Percentiles rank a stretch among this genome's conserved stretches.
Conservation (phyloP, 257 asterid species). For the Lycium barbarum region DNA sequence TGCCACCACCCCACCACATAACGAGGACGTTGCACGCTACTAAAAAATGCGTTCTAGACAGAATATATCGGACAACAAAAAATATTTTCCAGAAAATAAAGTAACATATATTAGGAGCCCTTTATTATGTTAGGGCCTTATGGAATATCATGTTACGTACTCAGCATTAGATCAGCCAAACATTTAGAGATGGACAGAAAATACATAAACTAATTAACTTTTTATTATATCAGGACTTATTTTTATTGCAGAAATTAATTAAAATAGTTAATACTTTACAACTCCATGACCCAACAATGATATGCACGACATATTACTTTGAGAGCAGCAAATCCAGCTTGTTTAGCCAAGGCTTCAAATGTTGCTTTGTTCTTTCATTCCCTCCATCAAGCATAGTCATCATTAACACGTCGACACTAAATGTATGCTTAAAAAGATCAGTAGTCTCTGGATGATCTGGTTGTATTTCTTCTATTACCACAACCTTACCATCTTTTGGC, state of each 20-base stretch:
- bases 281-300: conserved; percentile 22
- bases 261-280: background rate
- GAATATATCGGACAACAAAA: too few species aligned
- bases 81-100: too few species aligned
- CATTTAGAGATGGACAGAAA: background rate
- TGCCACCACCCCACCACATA: too few species aligned
- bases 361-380: conserved; percentile 38
- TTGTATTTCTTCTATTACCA: conserved; percentile 33
- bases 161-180: background rate
- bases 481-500: conserved; percentile 37
- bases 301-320: conserved; percentile 24
- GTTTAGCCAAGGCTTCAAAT: conserved; percentile 35
- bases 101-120: background rate
- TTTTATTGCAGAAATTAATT: too few species aligned
- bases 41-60: too few species aligned
- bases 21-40: too few species aligned
- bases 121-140: background rate
- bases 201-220: background rate
- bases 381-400: conserved; percentile 38
- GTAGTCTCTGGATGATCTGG: conserved; percentile 33
- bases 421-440: conserved; percentile 14
- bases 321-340: conserved; percentile 31
- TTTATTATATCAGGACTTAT: background rate
- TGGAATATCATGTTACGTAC: background rate
- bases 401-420: conserved; percentile 31